Conservation (phyloP, 2,329 filamentous ascomycete species). For the Cercospora brassicicola region DNA sequence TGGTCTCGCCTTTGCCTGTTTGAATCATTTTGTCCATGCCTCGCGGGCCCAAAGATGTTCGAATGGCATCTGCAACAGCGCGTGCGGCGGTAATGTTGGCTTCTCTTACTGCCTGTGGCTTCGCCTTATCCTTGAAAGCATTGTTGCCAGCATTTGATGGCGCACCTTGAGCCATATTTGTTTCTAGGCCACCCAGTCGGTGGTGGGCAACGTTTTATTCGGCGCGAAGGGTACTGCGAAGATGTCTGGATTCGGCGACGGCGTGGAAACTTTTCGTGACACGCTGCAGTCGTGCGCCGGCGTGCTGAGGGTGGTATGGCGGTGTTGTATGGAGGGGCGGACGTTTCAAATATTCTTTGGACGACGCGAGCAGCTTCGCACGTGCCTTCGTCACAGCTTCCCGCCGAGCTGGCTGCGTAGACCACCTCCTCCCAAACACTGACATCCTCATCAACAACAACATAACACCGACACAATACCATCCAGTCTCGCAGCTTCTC, state of each 20-base stretch:
- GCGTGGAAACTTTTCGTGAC: background rate
- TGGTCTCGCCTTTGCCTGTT: constrained; percentile 92
- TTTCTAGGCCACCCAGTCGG: background rate
- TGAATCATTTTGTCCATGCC: constrained; percentile 99
- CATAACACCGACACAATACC: background rate
- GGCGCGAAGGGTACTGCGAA: background rate
- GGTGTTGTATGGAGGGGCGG: background rate
- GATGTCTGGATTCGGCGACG: background rate
- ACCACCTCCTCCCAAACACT: background rate
- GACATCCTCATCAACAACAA: background rate
- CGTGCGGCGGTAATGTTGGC: constrained; percentile 96
- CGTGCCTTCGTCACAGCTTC: background rate
- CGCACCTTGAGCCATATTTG: constrained; percentile 44
- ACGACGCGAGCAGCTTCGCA: background rate
- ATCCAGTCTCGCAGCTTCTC: background rate
- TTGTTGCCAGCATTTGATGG: constrained; percentile 58
- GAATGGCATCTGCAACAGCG: constrained; percentile 96
- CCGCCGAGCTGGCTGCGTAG: background rate
- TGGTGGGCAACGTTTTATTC: background rate
- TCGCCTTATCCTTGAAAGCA: constrained; percentile 86
- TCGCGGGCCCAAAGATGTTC: constrained; percentile 92
- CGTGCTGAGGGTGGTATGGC: background rate
- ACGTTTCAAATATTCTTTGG: background rate
- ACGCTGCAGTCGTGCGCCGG: background rate
- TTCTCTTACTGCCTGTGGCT: constrained; percentile 93